Evolutionary conservation across 495 filamentous ascomycete genomes (phyloP), one percentile per base, ranked within the genome.

Genomic region (Cetradonia linearis): DNA sequence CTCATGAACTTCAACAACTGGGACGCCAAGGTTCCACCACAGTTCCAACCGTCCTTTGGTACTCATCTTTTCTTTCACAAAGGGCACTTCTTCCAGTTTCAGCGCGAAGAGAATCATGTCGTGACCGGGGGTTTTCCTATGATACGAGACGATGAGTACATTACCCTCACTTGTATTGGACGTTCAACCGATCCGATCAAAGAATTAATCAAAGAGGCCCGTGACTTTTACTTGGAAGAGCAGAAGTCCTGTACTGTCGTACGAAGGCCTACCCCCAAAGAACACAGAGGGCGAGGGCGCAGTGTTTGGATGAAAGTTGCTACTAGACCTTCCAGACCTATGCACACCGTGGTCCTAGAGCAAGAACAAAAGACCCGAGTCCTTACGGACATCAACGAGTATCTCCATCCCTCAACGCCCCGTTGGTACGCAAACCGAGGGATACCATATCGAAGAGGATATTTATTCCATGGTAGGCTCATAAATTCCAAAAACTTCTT

Each of bases 291-390:
- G 6, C 31, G 62, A 49, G 61, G 60, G 34, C 33, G 67, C 56
- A 31, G 66, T 25, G 61, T 73, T 65, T 93, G 88, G 88, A 66
- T 74, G 28, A 77, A 81, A 60, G 84, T 85, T 27, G 84, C 86
- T 59, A 78, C 81, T 38, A 72, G 88, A n/a, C 81, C 86, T 0
- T 84, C 86, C 1, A 75, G 91, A 28, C 86, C 91, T 3, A 83
- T 96, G 74, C 79, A 81, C 4, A 95, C 91, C 0, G 91, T 96
- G 0, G 84, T 93, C 2, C 74, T 96, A 18, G 91, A 95, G 61
- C 76, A 80, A 28, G 68, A 74, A 36, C 82, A 89, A 70, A 96
- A 95, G 73, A 69, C 82, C 11, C 77, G 74, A 30, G 78, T 96
- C 23, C 70, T 94, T 34, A 71, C 76, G 18, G 92, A 96, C 70